Evolutionary conservation across 768 basidiomycete genomes (phyloP).

Genomic region (Tricholoma matsutake): DNA sequence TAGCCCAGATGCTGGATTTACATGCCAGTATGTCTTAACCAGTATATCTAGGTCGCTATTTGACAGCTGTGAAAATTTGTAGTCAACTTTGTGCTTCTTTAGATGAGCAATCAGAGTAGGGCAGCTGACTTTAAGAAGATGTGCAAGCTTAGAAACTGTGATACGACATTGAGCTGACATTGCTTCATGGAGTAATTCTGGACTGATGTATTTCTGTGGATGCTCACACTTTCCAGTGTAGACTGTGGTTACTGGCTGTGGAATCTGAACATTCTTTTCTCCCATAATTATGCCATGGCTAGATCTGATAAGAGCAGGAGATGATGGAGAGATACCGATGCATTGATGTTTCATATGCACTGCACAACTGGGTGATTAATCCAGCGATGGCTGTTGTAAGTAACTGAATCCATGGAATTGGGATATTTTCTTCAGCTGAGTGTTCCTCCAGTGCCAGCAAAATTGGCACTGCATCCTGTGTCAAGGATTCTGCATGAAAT

Average conservation of each 20-base stretch:
- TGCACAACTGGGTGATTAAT: neutral
- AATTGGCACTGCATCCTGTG: no score
- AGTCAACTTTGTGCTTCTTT: neutral
- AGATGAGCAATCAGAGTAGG: neutral
- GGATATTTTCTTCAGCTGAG: no score
- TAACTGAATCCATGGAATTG: neutral
- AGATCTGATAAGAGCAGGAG: neutral
- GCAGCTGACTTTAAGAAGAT: neutral
- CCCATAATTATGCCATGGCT: neutral
- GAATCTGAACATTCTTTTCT: neutral
- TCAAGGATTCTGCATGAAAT: no score
- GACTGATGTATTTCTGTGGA: neutral
- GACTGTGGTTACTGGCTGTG: neutral
- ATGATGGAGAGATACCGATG: neutral
- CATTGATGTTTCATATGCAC: slow-evolving; percentile 1
- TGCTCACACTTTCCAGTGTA: slow-evolving; percentile 1
- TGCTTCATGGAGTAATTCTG: neutral
- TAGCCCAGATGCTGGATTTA: no score
- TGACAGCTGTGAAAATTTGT: slow-evolving; percentile 3
- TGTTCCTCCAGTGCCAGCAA: no score
- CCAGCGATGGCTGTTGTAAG: neutral
- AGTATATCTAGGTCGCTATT: slow-evolving; percentile 5
- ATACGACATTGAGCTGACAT: neutral
- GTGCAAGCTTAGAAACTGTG: no score
- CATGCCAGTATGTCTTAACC: no score